Percentiles rank a stretch among this genome's conserved stretches.
phyloP scores from a whole-genome alignment of 495 filamentous ascomycete species.

The Penicillium parvum region DNA sequence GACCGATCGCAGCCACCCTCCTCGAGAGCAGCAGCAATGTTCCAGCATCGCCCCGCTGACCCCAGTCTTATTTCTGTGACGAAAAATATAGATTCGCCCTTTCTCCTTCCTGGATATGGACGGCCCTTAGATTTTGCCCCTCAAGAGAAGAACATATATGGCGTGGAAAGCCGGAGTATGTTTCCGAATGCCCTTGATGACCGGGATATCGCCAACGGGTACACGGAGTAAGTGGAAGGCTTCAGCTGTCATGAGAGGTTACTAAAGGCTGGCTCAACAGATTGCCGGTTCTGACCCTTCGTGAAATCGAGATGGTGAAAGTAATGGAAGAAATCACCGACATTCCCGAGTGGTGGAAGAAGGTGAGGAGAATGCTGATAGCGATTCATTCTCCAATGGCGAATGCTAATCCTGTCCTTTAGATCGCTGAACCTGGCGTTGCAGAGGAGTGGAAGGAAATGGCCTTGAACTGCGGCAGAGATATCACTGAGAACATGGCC shows the following conservation, averaged over 20 bases:
- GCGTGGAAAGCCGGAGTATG: slow-evolving; percentile 23
- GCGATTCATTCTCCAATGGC: background rate
- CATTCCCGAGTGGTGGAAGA: slow-evolving; percentile 48
- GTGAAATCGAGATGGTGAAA: slow-evolving; percentile 35
- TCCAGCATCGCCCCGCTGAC: slow-evolving; percentile 14
- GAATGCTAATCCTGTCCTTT: background rate
- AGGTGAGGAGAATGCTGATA: slow-evolving; percentile 28
- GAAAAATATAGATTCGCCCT: slow-evolving; percentile 12
- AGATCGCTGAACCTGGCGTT: slow-evolving; percentile 40
- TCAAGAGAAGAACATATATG: slow-evolving; percentile 28
- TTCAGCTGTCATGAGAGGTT: background rate
- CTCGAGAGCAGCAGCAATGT: too few species aligned
- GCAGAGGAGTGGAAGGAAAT: slow-evolving; percentile 37
- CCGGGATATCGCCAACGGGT: slow-evolving; percentile 31
- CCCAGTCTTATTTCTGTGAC: background rate
- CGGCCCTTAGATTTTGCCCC: slow-evolving; percentile 35
- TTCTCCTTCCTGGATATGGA: slow-evolving; percentile 39
- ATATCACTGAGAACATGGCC: slow-evolving; percentile 46
- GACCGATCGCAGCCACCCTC: too few species aligned
- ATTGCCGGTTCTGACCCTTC: slow-evolving; percentile 33
- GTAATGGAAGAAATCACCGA: slow-evolving; percentile 43
- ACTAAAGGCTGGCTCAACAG: slow-evolving; percentile 13
- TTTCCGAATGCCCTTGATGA: slow-evolving; percentile 32
- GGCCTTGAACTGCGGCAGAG: slow-evolving; percentile 21
- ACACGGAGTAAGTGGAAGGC: slow-evolving; percentile 26